A percentile compares a stretch with the other conserved stretches of the same genome.
These are phyloP conservation scores for Suillus americanus DNA, from an alignment of 768 basidiomycete genomes.

Conservation along the genomic window DNA sequence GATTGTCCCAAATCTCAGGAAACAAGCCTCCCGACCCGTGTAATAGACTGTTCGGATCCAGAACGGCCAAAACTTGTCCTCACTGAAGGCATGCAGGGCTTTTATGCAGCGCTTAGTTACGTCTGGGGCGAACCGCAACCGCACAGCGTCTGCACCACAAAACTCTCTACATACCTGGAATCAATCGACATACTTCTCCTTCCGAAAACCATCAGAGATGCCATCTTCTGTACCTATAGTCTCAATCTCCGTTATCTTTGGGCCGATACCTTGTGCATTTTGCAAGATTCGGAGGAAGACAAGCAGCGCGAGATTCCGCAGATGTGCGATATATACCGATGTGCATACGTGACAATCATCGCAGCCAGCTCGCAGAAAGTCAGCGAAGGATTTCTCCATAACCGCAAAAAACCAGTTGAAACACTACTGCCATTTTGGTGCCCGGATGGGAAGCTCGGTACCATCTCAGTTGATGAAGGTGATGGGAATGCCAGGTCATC, in stretches of 20 bases:
- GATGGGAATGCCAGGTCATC: neutral
- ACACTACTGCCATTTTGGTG: slow-evolving; percentile 7
- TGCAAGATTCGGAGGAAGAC: slow-evolving; percentile 19
- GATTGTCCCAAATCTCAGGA: neutral
- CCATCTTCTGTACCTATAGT: slow-evolving; percentile 7
- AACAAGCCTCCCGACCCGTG: slow-evolving; percentile 5
- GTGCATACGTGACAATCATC: slow-evolving; percentile 8
- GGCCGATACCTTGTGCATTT: slow-evolving; percentile 22
- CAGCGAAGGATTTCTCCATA: slow-evolving; percentile 5
- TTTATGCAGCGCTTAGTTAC: slow-evolving; percentile 9
- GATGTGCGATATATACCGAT: slow-evolving; percentile 19
- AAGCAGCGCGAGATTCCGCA: slow-evolving; percentile 19
- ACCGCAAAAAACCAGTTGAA: neutral
- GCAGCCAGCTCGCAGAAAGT: slow-evolving; percentile 8
- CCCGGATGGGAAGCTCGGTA: slow-evolving; percentile 7
- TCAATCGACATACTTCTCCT: slow-evolving; percentile 3
- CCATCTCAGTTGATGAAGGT: neutral
- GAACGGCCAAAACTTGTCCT: slow-evolving; percentile 2
- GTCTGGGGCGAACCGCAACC: slow-evolving; percentile 12
- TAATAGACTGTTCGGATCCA: slow-evolving; percentile 9
- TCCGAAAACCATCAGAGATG: slow-evolving; percentile 11
- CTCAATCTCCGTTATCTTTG: slow-evolving; percentile 15
- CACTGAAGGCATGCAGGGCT: neutral
- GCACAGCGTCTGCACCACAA: slow-evolving; percentile 2
- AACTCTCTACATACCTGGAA: neutral